Evolutionary conservation across 495 filamentous ascomycete genomes (phyloP).

Genomic region (Echria macrotheca): DNA sequence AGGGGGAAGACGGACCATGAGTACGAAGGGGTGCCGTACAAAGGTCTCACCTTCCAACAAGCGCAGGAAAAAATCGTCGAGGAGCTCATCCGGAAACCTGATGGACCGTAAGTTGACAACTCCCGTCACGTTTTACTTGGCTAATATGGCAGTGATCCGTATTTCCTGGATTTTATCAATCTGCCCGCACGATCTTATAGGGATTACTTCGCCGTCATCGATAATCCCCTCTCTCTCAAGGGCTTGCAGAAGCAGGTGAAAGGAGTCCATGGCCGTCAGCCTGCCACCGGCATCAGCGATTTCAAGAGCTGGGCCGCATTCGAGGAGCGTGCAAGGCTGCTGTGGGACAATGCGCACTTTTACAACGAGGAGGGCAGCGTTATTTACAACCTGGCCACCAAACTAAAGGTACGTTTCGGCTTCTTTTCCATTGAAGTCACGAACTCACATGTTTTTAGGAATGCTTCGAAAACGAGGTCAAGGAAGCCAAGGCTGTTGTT

Average conservation of each 20-base stretch:
- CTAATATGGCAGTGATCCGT: conserved; percentile 41
- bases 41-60: conserved; percentile 65
- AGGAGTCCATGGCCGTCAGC: conserved; percentile 59
- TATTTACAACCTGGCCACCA: conserved; percentile 63
- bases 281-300: conserved; percentile 59
- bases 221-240: conserved; percentile 65
- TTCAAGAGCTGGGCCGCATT: conserved; percentile 76
- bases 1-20: conserved; percentile 43
- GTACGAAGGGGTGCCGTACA: conserved; percentile 49
- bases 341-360: conserved; percentile 79
- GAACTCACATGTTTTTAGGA: conserved; percentile 34
- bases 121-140: conserved; percentile 8
- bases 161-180: conserved; percentile 60
- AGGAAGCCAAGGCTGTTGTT: conserved; percentile 60
- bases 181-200: conserved; percentile 55
- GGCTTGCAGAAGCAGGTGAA: conserved; percentile 64
- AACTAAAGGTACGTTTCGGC: conserved; percentile 59
- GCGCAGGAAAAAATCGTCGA: conserved; percentile 77
- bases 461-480: conserved; percentile 58
- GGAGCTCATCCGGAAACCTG: conserved; percentile 58
- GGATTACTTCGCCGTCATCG: conserved; percentile 76
- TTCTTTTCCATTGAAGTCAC: not conserved
- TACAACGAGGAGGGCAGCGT: conserved; percentile 89
- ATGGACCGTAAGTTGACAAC: conserved; percentile 49
- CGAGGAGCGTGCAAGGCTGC: conserved; percentile 66